Evolutionary conservation across 2,329 filamentous ascomycete genomes (phyloP).

Genomic region (Talaromyces sp.): DNA sequence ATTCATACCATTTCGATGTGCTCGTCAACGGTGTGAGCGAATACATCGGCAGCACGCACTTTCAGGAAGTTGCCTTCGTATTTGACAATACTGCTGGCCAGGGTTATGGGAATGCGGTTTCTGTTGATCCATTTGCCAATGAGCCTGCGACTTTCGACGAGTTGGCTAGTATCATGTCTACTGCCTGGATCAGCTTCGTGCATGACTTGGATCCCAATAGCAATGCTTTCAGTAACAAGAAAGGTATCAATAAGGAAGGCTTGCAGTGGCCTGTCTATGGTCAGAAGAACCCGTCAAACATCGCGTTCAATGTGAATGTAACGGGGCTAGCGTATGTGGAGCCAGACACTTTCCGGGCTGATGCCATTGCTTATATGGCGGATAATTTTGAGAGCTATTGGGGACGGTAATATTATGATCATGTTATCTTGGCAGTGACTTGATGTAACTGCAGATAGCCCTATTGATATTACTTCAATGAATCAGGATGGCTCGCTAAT

Average conservation of each 20-base stretch:
- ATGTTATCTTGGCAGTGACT: neutral
- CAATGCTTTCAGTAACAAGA: slow-evolving; percentile 9
- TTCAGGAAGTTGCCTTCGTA: slow-evolving; percentile 15
- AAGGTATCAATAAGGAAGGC: slow-evolving; percentile 11
- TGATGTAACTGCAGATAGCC: neutral
- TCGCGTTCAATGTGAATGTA: slow-evolving; percentile 12
- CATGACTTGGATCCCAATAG: slow-evolving; percentile 16
- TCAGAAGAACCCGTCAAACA: slow-evolving; percentile 6
- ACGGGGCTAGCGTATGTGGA: slow-evolving; percentile 10
- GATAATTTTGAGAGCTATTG: slow-evolving; percentile 7
- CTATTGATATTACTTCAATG: neutral
- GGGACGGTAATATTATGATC: neutral
- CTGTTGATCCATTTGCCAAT: slow-evolving; percentile 11
- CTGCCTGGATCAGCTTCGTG: slow-evolving; percentile 15
- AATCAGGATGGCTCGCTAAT: slow-evolving; percentile 30
- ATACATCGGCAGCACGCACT: slow-evolving; percentile 2
- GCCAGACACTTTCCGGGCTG: slow-evolving; percentile 8
- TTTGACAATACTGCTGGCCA: slow-evolving; percentile 11
- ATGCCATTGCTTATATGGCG: slow-evolving; percentile 13
- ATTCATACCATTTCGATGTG: slow-evolving; percentile 15
- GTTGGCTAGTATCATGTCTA: slow-evolving; percentile 12
- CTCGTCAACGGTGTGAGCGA: slow-evolving; percentile 10
- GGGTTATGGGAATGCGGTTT: slow-evolving; percentile 8
- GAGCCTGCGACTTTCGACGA: slow-evolving; percentile 9
- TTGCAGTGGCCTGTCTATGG: slow-evolving; percentile 12